These are phyloP conservation scores for Mortierella claussenii DNA, from an alignment of 192 early-diverging fungal genomes.

Conservation along the genomic window DNA sequence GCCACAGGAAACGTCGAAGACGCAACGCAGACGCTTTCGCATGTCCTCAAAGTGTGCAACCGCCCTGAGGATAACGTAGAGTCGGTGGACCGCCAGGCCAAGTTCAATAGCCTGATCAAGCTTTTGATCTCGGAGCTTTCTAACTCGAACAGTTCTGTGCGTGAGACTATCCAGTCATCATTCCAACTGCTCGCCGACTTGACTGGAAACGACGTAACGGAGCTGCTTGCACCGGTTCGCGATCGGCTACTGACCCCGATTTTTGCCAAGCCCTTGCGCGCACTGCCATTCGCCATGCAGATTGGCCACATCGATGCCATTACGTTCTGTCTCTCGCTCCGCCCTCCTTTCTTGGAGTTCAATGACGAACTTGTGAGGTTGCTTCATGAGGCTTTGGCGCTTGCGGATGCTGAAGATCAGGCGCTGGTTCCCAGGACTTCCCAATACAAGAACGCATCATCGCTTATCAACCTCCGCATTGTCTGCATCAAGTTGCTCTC, in stretches of 20 bases:
- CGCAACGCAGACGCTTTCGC: conserved; percentile 75
- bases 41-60: conserved; percentile 79
- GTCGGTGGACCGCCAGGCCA: conserved; percentile 61
- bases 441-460: conserved; percentile 83
- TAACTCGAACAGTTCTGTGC: conserved; percentile 88
- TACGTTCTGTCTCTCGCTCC: conserved; percentile 91
- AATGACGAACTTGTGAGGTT: conserved; percentile 92
- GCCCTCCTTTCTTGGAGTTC: conserved; percentile 89
- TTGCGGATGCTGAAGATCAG: conserved; percentile 98
- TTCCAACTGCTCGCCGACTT: conserved; percentile 85
- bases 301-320: conserved; percentile 99
- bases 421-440: conserved; percentile 86
- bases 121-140: conserved; percentile 91
- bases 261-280: conserved; percentile 96
- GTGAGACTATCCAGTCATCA: conserved; percentile 87
- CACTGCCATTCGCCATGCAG: conserved; percentile 95
- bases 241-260: conserved; percentile 92
- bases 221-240: conserved; percentile 83
- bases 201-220: conserved; percentile 82
- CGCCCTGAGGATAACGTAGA: conserved; percentile 62
- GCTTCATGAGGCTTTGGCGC: conserved; percentile 89
- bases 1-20: conserved; percentile 77
- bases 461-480: conserved; percentile 88
- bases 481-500: conserved; percentile 98
- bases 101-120: conserved; percentile 82